phyloP scores from a whole-genome alignment of 2,329 filamentous ascomycete genomes.

The Ciborinia camelliae region DNA sequence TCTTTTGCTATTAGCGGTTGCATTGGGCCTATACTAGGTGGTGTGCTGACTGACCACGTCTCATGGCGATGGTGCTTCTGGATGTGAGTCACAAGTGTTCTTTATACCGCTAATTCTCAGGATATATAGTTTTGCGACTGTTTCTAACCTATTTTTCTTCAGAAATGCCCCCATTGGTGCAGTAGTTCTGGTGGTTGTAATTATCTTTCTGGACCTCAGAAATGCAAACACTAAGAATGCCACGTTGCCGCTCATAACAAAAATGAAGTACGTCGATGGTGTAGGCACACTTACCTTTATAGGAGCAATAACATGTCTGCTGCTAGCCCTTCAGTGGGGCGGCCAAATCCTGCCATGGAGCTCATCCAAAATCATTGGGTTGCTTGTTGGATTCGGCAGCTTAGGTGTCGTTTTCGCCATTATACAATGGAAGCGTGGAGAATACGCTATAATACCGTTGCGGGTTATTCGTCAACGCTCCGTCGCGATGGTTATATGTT shows the following conservation, averaged over 20 bases:
- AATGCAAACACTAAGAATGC: conserved; percentile 34
- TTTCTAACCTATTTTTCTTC: neutral
- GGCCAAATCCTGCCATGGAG: conserved; percentile 40
- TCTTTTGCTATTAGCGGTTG: conserved; percentile 12
- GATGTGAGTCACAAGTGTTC: no score
- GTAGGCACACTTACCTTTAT: conserved; percentile 39
- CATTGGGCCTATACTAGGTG: conserved; percentile 58
- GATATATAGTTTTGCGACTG: conserved; percentile 12
- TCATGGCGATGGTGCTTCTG: conserved; percentile 38
- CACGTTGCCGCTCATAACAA: conserved; percentile 23
- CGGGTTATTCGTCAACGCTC: conserved; percentile 38
- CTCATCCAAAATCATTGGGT: conserved; percentile 36
- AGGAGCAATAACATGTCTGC: conserved; percentile 38
- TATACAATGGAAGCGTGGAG: conserved; percentile 29
- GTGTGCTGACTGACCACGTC: conserved; percentile 53
- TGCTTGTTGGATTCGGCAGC: conserved; percentile 37
- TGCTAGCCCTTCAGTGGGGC: conserved; percentile 43
- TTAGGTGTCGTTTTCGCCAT: conserved; percentile 34
- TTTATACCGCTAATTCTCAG: no score
- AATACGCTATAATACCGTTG: conserved; percentile 36
- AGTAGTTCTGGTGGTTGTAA: conserved; percentile 38
- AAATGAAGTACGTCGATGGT: conserved; percentile 37
- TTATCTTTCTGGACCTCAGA: conserved; percentile 44
- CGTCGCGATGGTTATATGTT: conserved; percentile 34
- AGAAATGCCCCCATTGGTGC: conserved; percentile 36